Evolutionary conservation across 2,329 filamentous ascomycete genomes (phyloP).

Genomic region (Ascochyta lentis): DNA sequence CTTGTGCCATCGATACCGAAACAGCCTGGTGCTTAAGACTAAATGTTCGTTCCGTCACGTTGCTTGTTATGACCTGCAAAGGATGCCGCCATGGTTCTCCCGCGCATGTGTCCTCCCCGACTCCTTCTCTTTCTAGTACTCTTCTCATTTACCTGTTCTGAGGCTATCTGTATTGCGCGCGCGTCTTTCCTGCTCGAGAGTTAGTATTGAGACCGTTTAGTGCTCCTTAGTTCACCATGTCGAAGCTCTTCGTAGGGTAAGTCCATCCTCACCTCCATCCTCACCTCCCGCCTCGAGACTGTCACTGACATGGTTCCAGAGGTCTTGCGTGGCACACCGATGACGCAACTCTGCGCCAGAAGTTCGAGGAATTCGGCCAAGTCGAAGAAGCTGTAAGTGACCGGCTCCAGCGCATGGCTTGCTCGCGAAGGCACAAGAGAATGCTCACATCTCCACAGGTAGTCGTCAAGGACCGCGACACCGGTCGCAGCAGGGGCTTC

Average conservation of each 20-base stretch:
- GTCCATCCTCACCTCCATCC: slow-evolving; percentile 41
- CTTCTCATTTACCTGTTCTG: slow-evolving; percentile 30
- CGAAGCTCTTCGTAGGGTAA: slow-evolving; percentile 95
- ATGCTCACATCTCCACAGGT: slow-evolving; percentile 64
- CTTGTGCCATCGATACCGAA: slow-evolving; percentile 34
- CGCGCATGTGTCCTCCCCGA: slow-evolving; percentile 29
- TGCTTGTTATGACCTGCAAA: slow-evolving; percentile 40
- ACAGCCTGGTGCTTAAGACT: slow-evolving; percentile 40
- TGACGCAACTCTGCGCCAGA: slow-evolving; percentile 81
- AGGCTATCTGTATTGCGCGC: slow-evolving; percentile 39
- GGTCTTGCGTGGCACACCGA: slow-evolving; percentile 99
- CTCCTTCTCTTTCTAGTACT: slow-evolving; percentile 25
- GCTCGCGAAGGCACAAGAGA: not conserved
- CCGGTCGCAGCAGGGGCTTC: slow-evolving; percentile 94
- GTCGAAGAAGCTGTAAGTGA: slow-evolving; percentile 93
- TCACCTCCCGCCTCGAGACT: not conserved
- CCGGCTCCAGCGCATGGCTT: not conserved
- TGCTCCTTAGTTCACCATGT: slow-evolving; percentile 65
- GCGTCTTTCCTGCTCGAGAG: slow-evolving; percentile 38
- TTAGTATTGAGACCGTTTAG: slow-evolving; percentile 50
- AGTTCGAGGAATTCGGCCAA: slow-evolving; percentile 89
- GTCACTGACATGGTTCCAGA: slow-evolving; percentile 56
- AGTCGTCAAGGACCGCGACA: slow-evolving; percentile 97
- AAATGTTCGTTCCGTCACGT: slow-evolving; percentile 51
- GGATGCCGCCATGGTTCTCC: slow-evolving; percentile 40